Percentiles rank a stretch among this genome's conserved stretches.
Evolutionary conservation across 208 protist species (phyloP).

Genomic region (Entamoeba invadens): DNA sequence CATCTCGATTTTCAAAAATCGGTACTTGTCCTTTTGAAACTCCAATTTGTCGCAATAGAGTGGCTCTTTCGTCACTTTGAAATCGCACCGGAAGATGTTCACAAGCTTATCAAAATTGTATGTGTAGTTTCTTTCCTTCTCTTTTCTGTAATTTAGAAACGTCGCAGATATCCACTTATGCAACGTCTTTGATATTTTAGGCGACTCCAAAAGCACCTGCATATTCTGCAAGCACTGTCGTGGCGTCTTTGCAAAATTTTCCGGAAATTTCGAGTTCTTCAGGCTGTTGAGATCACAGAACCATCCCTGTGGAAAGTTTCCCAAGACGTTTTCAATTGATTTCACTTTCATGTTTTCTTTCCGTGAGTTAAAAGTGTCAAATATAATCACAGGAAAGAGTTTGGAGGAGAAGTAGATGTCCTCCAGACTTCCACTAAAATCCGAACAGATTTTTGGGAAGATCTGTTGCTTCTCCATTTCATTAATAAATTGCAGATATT

Average conservation of each 20-base stretch:
- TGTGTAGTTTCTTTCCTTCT: background rate
- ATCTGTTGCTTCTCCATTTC: background rate
- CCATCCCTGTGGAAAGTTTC: background rate
- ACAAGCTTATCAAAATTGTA: background rate
- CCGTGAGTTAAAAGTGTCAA: background rate
- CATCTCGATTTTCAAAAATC: background rate
- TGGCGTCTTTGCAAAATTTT: background rate
- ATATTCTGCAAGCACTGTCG: background rate
- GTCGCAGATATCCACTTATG: background rate
- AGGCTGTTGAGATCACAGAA: background rate
- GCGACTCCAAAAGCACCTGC: background rate
- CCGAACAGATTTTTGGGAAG: background rate
- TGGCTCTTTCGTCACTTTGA: background rate
- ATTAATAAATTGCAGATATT: background rate
- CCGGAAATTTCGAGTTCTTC: background rate
- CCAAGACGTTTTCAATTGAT: background rate
- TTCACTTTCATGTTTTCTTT: background rate
- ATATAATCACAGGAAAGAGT: background rate
- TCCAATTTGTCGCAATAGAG: background rate
- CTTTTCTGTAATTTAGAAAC: background rate
- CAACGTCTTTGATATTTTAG: background rate
- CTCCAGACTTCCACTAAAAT: background rate
- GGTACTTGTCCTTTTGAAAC: background rate
- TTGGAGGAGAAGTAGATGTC: background rate
- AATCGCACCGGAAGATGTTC: background rate